Base-by-base conservation (phyloP, 345 rosid genomes). In the Leavenworthia alabamica region DNA sequence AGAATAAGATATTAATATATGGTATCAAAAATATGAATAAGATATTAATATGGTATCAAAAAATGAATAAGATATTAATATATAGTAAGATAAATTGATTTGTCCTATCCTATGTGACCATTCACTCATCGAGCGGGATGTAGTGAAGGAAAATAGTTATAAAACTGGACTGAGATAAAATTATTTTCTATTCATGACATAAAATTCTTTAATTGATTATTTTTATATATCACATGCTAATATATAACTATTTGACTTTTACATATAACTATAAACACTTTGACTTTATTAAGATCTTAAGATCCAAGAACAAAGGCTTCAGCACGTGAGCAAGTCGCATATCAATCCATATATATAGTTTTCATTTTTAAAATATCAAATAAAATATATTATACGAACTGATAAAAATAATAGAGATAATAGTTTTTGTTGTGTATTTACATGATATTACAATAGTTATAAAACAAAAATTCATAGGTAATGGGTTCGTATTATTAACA, bases 301-400 rank as follows among this genome's bases (percentile, higher is more conserved):
- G 73, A 69, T 69, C 73, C 62, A 61, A 45, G 10, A 36, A 69
- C 50, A 61, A 29, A 53, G 73, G 68, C 68, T 53, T 44, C 56
- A 27, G 19, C 56, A 69, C 68, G 68, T 61, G 73, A 69, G 8
- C 68, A 53, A 69, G 73, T 27, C 49, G 67, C 42, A 29, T 69
- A 47, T 60, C 42, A 19, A 53, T 27, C n/a, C 42, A 20, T 27
- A 8, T 27, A 8, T 52, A 20, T 37, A 36, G 46, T 47, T 11
- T 32, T 51, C 15, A n/a, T 66, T 67, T 58, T 31, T 22, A 22
- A 7, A 49, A 49, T 67, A 29, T 52, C 66, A 67, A 58, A 33
- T 67, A 15, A 39, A 8, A 8, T 8, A 7, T 37, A 16, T 15
- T 8, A 52, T 33, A 33, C 6, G 26, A 17, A 24, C 60, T 43